phyloP scores from a whole-genome alignment of 352 stramenopile species.

The Phytophthora litchii region DNA sequence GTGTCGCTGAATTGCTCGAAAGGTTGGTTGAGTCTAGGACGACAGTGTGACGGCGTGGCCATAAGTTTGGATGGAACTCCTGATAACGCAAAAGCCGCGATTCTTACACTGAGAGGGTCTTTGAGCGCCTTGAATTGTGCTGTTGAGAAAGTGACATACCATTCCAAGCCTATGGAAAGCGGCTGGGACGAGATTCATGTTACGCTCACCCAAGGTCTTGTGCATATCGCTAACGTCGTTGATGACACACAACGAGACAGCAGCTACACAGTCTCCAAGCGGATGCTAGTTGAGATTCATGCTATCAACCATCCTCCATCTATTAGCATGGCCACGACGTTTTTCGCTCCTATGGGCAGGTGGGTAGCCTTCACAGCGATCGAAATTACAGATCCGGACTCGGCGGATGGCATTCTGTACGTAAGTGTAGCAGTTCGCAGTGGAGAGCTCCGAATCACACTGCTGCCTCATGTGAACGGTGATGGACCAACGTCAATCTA shows the following conservation, averaged over 20 bases:
- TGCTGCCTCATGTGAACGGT: conserved; percentile 1
- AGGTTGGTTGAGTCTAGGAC: conserved; percentile 42
- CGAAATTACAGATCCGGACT: conserved; percentile 49
- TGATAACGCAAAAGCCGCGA: not conserved
- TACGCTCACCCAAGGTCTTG: conserved; percentile 37
- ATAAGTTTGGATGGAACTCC: conserved; percentile 5
- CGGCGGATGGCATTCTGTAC: conserved; percentile 46
- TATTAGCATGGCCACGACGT: conserved; percentile 32
- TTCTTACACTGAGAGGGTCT: conserved; percentile 34
- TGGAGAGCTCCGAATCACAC: conserved; percentile 39
- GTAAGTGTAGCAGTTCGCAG: conserved; percentile 42
- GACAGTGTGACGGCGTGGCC: conserved; percentile 18
- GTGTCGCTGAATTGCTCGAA: conserved; percentile 45
- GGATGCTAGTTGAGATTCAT: conserved; percentile 46
- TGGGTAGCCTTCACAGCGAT: conserved; percentile 39
- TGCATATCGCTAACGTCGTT: not conserved
- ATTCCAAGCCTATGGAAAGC: conserved; percentile 30
- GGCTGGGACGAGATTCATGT: conserved; percentile 50
- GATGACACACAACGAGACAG: conserved; percentile 14
- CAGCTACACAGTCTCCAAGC: conserved; percentile 39
- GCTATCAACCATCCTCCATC: conserved; percentile 52
- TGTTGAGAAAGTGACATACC: conserved; percentile 55
- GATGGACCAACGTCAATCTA: conserved; percentile 13
- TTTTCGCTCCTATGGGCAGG: conserved; percentile 34
- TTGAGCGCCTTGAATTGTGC: conserved; percentile 54